phyloP scores from a whole-genome alignment of 2,329 filamentous ascomycete genomes.

The Macrophomina tecta region DNA sequence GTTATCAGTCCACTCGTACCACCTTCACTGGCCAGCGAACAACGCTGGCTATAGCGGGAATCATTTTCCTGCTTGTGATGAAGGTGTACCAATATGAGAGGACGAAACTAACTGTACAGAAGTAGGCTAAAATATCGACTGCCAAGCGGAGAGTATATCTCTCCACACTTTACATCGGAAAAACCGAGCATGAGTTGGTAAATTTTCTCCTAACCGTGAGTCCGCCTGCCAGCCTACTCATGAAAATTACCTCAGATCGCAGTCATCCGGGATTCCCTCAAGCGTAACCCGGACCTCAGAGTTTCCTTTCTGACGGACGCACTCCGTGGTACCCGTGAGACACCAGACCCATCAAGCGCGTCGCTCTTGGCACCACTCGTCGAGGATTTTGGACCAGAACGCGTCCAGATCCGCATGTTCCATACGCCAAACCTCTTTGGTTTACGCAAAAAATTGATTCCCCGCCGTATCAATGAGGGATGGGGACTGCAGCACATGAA shows the following conservation, averaged over 20 bases:
- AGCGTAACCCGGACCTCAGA: slow-evolving; percentile 74
- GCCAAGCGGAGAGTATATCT: slow-evolving; percentile 84
- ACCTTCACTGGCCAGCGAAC: too few relatives aligned
- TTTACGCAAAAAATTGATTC: slow-evolving; percentile 79
- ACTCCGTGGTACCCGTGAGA: slow-evolving; percentile 87
- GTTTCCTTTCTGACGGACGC: slow-evolving; percentile 92
- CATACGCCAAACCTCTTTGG: slow-evolving; percentile 96
- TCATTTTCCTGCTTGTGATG: too few relatives aligned
- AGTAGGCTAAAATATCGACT: slow-evolving; percentile 76
- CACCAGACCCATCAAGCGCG: slow-evolving; percentile 83
- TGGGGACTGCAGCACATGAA: slow-evolving; percentile 99
- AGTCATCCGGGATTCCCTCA: slow-evolving; percentile 76
- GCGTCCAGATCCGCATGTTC: slow-evolving; percentile 95
- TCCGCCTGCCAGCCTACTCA: background rate
- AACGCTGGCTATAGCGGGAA: background rate
- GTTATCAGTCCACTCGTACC: too few relatives aligned
- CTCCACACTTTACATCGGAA: slow-evolving; percentile 96
- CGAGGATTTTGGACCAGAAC: slow-evolving; percentile 77
- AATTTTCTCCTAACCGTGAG: slow-evolving; percentile 30
- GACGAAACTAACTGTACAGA: slow-evolving; percentile 12
- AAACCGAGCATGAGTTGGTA: slow-evolving; percentile 85
- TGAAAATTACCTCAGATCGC: slow-evolving; percentile 61
- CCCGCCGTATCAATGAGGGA: slow-evolving; percentile 92
- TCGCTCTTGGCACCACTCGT: slow-evolving; percentile 87
- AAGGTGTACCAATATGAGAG: background rate